Conservation (phyloP, 148 eudicot genomes). For the Amaranthus hypochondriacus region DNA sequence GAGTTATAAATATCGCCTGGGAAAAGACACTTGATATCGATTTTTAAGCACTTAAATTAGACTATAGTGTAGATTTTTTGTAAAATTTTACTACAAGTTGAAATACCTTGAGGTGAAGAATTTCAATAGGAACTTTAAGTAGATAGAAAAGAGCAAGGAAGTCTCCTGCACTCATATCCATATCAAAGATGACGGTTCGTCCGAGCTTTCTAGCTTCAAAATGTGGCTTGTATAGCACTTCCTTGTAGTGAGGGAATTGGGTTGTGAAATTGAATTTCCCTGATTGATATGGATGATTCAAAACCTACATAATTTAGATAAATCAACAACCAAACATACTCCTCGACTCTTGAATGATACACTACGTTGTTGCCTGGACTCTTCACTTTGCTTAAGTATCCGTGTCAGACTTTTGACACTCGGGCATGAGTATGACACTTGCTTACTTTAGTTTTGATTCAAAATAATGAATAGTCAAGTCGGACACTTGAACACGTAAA, state of each 20-base stretch:
- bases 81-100: not conserved
- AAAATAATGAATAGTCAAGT: too few relatives aligned
- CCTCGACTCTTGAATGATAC: too few relatives aligned
- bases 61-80: too few relatives aligned
- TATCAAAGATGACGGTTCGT: slow-evolving; percentile 66
- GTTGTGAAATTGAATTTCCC: slow-evolving; percentile 75
- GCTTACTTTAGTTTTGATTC: too few relatives aligned
- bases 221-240: slow-evolving; percentile 46
- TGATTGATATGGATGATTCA: slow-evolving; percentile 51
- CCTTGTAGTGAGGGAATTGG: slow-evolving; percentile 58
- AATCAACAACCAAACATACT: too few relatives aligned
- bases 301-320: slow-evolving; percentile 38
- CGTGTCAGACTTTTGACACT: too few relatives aligned
- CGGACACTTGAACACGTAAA: too few relatives aligned
- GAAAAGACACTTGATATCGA: not conserved
- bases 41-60: not conserved
- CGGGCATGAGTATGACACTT: too few relatives aligned
- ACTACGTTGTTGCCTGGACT: too few relatives aligned
- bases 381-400: too few relatives aligned
- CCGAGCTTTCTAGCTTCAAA: slow-evolving; percentile 42
- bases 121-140: slow-evolving; percentile 66
- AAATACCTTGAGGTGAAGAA: slow-evolving; percentile 62
- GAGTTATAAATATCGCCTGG: slow-evolving; percentile 73
- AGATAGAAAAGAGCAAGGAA: slow-evolving; percentile 78
- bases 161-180: slow-evolving; percentile 95